phyloP scores from a whole-genome alignment of 345 rosid species.

The Mallotus nudiflorus region DNA sequence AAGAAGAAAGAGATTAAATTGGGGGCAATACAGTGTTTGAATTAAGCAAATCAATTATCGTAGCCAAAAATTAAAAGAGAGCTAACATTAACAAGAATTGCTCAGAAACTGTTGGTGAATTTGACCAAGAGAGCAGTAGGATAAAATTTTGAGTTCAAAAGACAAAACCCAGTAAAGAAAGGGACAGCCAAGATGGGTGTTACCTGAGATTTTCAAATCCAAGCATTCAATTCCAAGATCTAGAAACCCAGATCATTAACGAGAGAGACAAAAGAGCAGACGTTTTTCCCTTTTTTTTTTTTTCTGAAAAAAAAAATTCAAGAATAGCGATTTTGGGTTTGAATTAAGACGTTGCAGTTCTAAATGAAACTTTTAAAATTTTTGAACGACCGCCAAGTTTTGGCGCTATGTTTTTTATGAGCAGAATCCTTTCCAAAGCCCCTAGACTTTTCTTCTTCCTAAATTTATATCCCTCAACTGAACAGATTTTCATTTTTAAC shows the following conservation, averaged over 20 bases:
- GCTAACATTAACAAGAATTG: not conserved
- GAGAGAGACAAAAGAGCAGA: not conserved
- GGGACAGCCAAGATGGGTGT: too few relatives aligned
- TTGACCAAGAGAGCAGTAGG: not conserved
- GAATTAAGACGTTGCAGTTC: not conserved
- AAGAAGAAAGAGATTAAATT: not conserved
- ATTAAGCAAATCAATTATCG: not conserved
- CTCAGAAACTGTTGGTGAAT: not conserved
- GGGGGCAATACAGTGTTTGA: not conserved
- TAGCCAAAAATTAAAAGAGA: not conserved
- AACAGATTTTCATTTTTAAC: too few relatives aligned
- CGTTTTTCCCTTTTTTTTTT: not conserved
- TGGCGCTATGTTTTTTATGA: slow-evolving; percentile 15
- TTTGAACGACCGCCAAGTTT: slow-evolving; percentile 12
- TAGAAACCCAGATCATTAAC: not conserved
- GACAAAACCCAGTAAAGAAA: not conserved
- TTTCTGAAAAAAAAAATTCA: too few relatives aligned
- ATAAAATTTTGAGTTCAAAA: not conserved
- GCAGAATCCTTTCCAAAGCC: too few relatives aligned
- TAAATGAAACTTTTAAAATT: slow-evolving; percentile 14
- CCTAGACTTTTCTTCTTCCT: too few relatives aligned
- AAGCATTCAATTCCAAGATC: too few relatives aligned
- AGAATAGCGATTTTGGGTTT: not conserved
- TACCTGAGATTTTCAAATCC: too few relatives aligned
- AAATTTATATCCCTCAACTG: too few relatives aligned